These are phyloP conservation scores for Sambucus nigra DNA, from an alignment of 129 eudicot species.

Conservation along the genomic window DNA sequence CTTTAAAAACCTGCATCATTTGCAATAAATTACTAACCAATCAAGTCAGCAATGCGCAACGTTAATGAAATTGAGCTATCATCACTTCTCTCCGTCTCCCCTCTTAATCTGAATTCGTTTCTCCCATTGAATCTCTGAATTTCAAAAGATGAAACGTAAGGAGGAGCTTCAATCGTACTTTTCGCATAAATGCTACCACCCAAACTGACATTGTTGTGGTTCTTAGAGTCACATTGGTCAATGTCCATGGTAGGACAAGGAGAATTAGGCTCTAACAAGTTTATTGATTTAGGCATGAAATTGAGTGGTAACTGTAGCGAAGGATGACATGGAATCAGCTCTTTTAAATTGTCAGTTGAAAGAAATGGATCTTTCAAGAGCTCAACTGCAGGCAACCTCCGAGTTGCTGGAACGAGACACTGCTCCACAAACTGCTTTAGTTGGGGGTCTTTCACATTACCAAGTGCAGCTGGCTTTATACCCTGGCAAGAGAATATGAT, in stretches of 20 bases:
- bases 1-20: neutral
- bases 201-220: slow-evolving; percentile 19
- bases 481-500: slow-evolving; percentile 24
- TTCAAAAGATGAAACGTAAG: slow-evolving; percentile 21
- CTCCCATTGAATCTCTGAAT: slow-evolving; percentile 26
- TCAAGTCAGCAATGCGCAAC: slow-evolving; percentile 31
- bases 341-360: slow-evolving; percentile 25
- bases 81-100: slow-evolving; percentile 31
- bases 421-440: slow-evolving; percentile 40
- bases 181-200: slow-evolving; percentile 20
- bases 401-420: slow-evolving; percentile 40
- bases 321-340: slow-evolving; percentile 8
- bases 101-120: slow-evolving; percentile 41
- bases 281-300: slow-evolving; percentile 13
- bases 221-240: slow-evolving; percentile 13
- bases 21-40: slow-evolving; percentile 22
- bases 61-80: slow-evolving; percentile 32
- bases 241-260: slow-evolving; percentile 41
- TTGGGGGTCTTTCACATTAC: slow-evolving; percentile 32
- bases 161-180: slow-evolving; percentile 23
- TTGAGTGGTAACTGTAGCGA: neutral
- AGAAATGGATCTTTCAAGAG: slow-evolving; percentile 45
- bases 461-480: slow-evolving; percentile 43
- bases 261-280: slow-evolving; percentile 14
- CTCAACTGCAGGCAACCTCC: slow-evolving; percentile 39